Evolutionary conservation across 2,329 filamentous ascomycete species (phyloP).

Genomic region (Magnaporthales sp.): DNA sequence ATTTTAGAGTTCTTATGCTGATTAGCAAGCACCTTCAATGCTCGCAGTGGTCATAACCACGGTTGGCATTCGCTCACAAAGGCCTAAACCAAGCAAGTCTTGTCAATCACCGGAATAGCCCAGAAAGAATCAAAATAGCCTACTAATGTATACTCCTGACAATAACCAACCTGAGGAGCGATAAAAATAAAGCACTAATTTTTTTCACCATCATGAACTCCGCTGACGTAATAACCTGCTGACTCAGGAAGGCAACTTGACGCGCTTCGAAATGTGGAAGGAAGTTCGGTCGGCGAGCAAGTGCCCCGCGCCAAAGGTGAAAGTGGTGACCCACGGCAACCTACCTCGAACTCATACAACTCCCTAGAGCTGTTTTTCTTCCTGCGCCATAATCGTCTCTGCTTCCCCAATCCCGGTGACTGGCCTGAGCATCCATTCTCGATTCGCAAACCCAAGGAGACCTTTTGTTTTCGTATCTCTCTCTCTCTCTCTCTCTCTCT

Average conservation of each 20-base stretch:
- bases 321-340: neutral
- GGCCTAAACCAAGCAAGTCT: neutral
- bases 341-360: neutral
- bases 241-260: neutral
- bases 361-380: neutral
- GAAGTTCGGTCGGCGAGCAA: neutral
- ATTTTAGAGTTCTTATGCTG: neutral
- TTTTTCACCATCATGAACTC: neutral
- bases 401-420: constrained; percentile 1
- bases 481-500: no score
- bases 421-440: neutral
- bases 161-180: neutral
- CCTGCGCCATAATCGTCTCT: neutral
- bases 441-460: neutral
- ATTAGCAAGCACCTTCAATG: neutral
- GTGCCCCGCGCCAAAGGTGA: neutral
- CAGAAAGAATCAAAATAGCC: neutral
- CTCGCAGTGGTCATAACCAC: neutral
- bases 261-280: neutral
- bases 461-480: neutral
- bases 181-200: neutral
- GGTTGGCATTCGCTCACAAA: neutral
- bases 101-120: neutral
- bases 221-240: neutral
- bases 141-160: neutral